Base-by-base conservation (phyloP, 768 basidiomycete genomes). In the Boletus eberwhitei region DNA sequence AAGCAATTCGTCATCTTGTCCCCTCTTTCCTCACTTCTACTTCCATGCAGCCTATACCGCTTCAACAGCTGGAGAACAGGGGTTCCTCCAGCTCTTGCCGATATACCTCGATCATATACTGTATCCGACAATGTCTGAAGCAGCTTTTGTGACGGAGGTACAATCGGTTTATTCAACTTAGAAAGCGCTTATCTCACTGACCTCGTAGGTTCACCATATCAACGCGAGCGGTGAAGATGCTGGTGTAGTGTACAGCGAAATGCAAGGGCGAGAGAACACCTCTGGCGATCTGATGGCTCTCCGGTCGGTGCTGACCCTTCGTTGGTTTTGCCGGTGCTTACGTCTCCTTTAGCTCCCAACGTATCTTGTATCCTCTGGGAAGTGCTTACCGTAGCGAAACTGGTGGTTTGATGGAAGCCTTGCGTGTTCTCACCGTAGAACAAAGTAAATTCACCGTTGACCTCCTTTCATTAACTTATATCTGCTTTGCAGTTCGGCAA, bases 361-460 rank as follows among this genome's bases (percentile, higher is more conserved):
- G 87, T 22, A 69, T 87, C n/a, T 63, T 93, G 36, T 92, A 97
- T 64, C 88, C 90, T 29, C 72, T 79, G 37, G 83, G 80, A 19
- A 98, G 90, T 66, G 97, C 85, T 8, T 97, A 98, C 65, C 83
- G 95, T 26, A 95, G 93, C 61, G 97, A 99, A 78, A 98, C 95
- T 0, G 97, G 97, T 21, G 97, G 97, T 26, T 73, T 98, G 36
- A 94, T 98, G 92, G 85, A 90, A 57, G 91, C 92, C 2, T 74
- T 99, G 24, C 82, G 97, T 24, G 81, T 86, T 14, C 76, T 99
- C 56, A 87, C 84, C 2, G 86, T 93, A 22, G 86, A 97, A 59
- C 87, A 97, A 78, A 97, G 94, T 95, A 71, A 66, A 74, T 60
- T 21, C 5, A 31, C 6, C 57, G 29, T 42, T 57, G 39, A 31